Base-by-base conservation (phyloP, 1,139 yeast species). In the Hansenula sp. region DNA sequence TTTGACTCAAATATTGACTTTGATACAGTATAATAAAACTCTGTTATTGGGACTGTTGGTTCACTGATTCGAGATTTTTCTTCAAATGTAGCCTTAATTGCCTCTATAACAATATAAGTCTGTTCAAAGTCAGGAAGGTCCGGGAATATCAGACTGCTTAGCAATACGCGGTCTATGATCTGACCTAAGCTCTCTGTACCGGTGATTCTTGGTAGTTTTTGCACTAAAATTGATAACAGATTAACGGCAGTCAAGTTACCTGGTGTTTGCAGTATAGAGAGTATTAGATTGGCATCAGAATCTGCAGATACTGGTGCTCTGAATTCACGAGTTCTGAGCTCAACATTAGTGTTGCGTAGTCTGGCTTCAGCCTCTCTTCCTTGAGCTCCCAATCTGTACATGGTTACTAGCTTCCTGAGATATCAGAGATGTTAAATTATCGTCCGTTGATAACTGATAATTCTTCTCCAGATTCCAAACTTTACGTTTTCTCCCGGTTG, bases 141-240 rank as follows among this genome's bases (percentile, higher is more conserved):
- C 36, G 54, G 43, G 55, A 78, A 78, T 41, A 79, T 68, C 0
- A 68, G 52, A 0, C 77, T 74, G 42, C 75, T 76, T 50, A 68
- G 65, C 42, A 81, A 61, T 40, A 83, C 70, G 42, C 77, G 74
- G 16, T 72, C 66, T 3, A 81, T 59, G 5, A 84, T 59, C 5
- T 82, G 57, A 33, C 73, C 64, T 30, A 85, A 62, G 56, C 85
- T 84, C 45, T 69, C 71, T 44, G 74, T 79, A 44, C 76, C 74
- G 55, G 80, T 81, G 37, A 85, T 67, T 33, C 71, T 74, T 1
- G 93, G 90, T 33, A 83, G 62, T 56, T 81, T 80, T 55, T 80
- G 78, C 38, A 74, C 80, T 11, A 79, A 52, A 52, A 78, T 77
- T 1, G 85, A 80, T 33, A 81, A 58, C 3, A 74, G 52, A 43